Evolutionary conservation across 2,329 filamentous ascomycete species (phyloP), one percentile per base, ranked within the genome.

Genomic region (Cryphonectria naterciae): DNA sequence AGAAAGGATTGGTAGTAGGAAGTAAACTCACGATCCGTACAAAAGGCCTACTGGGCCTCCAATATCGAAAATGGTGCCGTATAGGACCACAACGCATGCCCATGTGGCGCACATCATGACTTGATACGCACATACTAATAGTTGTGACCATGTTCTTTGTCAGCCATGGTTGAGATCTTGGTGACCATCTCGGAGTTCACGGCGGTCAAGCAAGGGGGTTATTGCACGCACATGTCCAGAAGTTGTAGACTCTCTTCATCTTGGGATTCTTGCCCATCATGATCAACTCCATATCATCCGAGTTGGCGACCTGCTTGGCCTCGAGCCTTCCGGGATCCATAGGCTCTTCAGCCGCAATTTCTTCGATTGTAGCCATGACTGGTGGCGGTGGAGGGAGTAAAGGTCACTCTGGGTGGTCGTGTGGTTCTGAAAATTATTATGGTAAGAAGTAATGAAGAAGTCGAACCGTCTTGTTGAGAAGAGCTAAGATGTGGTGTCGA

Each of bases 191-290:
- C 8, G 43, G 7, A 41, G 11, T n/a, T n/a, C 17, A 19, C 22
- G 35, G 39, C 19, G 4, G 10, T 10, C 43, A 49, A 11, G 7
- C 1, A 58, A 15, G 54, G 17, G 6, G 28, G 19, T 56, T 3
- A 32, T 32, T 17, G 22, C 46, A 46, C 62, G 19, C 25, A 49
- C 62, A 43, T 3, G 62, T 65, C 62, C 62, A 65, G 43, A 65
- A 65, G 43, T 65, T 65, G 62, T 65, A 65, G 13, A 65, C 62
- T 22, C 62, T 19, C 62, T 65, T 65, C 62, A 65, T 65, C 41
- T 41, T 65, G 25, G 62, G 62, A 7, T 35, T 52, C 43, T 65
- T 65, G 25, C 62, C 62, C 62, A 65, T 52, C 62, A 32, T 65
- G 7, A 65, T 41, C 41, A 65, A 10, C 28, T 65, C 62, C 62